These are phyloP conservation scores for Asclepias syriaca DNA, from an alignment of 257 asterid species.

Conservation along the genomic window DNA sequence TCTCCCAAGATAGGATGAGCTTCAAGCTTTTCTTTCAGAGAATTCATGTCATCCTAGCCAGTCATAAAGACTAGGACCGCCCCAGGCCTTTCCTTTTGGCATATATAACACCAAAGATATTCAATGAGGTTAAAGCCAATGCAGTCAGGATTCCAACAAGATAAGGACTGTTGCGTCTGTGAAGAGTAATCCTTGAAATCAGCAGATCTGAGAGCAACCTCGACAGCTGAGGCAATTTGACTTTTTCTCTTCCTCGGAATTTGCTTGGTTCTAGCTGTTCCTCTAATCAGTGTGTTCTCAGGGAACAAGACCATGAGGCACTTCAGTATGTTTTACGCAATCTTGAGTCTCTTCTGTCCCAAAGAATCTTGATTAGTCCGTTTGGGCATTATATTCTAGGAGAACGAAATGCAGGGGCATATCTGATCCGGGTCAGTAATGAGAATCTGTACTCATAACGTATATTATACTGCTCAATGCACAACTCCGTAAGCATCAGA, in stretches of 20 bases:
- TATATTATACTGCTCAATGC: constrained; percentile 62
- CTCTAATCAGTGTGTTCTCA: too few species aligned
- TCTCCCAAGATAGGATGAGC: constrained; percentile 78
- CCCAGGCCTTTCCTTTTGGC: constrained; percentile 65
- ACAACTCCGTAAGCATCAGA: constrained; percentile 63
- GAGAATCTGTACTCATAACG: constrained; percentile 82
- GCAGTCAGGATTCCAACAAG: constrained; percentile 93
- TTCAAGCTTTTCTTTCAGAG: constrained; percentile 77
- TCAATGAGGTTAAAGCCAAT: constrained; percentile 77
- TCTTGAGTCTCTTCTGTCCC: too few species aligned
- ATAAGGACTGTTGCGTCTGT: constrained; percentile 73
- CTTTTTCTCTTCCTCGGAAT: too few species aligned
- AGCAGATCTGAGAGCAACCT: constrained; percentile 70
- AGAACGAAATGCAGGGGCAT: constrained; percentile 87
- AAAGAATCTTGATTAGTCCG: too few species aligned
- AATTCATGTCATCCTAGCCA: constrained; percentile 99
- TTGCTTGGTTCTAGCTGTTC: too few species aligned
- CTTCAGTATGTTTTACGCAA: too few species aligned
- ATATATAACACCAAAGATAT: constrained; percentile 60
- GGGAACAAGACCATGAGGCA: too few species aligned
- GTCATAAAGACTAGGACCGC: constrained; percentile 92
- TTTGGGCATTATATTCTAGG: constrained; percentile 67
- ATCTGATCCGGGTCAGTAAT: constrained; percentile 86
- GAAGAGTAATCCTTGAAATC: constrained; percentile 53
- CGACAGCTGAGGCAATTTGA: too few species aligned